phyloP scores from a whole-genome alignment of 2,329 filamentous ascomycete genomes.

The Blastomyces silverae region DNA sequence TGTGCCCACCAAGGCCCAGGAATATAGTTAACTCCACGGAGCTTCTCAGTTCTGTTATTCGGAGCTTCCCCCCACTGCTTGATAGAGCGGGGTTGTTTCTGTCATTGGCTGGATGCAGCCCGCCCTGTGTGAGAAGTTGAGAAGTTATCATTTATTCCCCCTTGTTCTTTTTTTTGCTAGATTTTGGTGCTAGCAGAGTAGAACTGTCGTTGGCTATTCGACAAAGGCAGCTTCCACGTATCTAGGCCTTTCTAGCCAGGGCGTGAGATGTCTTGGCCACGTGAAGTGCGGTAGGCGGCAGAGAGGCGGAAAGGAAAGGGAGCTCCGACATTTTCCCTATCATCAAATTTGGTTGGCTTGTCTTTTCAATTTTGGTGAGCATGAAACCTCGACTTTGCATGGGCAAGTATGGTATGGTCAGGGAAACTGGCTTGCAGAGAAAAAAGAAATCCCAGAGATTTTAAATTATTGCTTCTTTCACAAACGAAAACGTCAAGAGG shows the following conservation, averaged over 20 bases:
- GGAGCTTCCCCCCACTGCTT: not conserved
- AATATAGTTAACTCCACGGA: conserved; percentile 2
- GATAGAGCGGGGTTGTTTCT: not conserved
- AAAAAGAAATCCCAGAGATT: not conserved
- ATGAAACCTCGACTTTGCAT: too few species aligned
- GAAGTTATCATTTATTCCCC: too few species aligned
- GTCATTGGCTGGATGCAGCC: not conserved
- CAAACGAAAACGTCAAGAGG: not conserved
- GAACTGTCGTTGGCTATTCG: not conserved
- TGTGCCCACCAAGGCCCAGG: not conserved
- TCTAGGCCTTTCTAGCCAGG: not conserved
- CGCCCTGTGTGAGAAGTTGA: not conserved
- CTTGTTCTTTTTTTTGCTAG: not conserved
- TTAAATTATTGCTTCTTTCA: not conserved
- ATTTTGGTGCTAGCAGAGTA: not conserved
- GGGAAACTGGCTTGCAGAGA: not conserved
- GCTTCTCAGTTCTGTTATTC: not conserved
- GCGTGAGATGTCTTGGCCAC: not conserved
- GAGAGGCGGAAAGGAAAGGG: too few species aligned
- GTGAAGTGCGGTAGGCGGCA: not conserved
- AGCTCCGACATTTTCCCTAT: too few species aligned
- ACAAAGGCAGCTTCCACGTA: not conserved
- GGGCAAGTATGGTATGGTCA: not conserved
- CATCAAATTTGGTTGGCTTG: too few species aligned
- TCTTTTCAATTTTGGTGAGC: too few species aligned